These are phyloP conservation scores for Sarcomyxa edulis DNA, from an alignment of 768 basidiomycete species.

Conservation along the genomic window DNA sequence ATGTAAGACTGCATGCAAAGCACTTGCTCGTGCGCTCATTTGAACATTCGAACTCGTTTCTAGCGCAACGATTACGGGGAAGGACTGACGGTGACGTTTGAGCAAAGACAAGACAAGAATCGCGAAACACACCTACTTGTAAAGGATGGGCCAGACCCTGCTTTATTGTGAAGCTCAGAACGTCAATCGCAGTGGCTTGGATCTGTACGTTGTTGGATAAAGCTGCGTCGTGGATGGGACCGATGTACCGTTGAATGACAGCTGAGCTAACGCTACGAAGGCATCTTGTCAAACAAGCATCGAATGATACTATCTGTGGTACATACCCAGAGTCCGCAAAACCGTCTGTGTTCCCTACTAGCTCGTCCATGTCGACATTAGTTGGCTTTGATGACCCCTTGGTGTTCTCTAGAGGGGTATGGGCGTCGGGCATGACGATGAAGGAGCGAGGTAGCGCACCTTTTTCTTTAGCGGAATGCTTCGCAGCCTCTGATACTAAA, in stretches of 20 bases:
- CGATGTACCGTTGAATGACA: constrained; percentile 88
- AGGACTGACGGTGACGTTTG: constrained; percentile 46
- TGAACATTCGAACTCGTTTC: constrained; percentile 69
- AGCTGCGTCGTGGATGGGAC: constrained; percentile 76
- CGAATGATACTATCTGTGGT: constrained; percentile 16
- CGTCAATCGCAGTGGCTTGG: constrained; percentile 83
- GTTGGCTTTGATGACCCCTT: constrained; percentile 39
- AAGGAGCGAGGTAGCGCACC: constrained; percentile 25
- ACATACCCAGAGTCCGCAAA: constrained; percentile 99
- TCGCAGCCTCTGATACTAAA: constrained; percentile 74
- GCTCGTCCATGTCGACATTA: constrained; percentile 84
- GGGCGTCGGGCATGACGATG: constrained; percentile 1
- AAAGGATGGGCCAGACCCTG: constrained; percentile 96
- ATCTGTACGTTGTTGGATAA: constrained; percentile 65
- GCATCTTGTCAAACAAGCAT: not conserved
- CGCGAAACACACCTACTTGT: constrained; percentile 44
- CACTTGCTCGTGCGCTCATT: constrained; percentile 71
- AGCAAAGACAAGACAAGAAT: not conserved
- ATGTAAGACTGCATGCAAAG: constrained; percentile 78
- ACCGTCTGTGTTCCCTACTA: constrained; percentile 92
- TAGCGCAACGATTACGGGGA: constrained; percentile 89
- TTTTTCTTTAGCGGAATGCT: constrained; percentile 70
- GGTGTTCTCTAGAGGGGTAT: constrained; percentile 24
- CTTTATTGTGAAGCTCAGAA: constrained; percentile 87
- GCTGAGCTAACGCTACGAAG: constrained; percentile 83